These are phyloP conservation scores for Arthrinium puccinioides DNA, from an alignment of 2,329 filamentous ascomycete species.

Conservation along the genomic window DNA sequence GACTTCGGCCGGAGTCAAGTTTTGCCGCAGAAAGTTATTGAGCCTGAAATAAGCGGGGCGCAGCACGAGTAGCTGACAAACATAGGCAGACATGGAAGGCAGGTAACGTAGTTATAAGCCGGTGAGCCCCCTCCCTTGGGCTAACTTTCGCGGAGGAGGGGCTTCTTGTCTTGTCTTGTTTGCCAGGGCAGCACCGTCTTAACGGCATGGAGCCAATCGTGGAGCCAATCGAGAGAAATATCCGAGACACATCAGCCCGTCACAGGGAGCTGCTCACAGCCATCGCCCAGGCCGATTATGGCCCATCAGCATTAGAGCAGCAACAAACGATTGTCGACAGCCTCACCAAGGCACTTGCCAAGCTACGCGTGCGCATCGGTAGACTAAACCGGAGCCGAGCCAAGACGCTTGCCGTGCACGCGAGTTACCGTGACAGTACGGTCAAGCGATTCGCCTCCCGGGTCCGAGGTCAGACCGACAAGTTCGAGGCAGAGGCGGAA, in stretches of 20 bases:
- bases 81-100: no score
- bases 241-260: conserved; percentile 2
- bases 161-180: no score
- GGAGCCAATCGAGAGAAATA: no score
- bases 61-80: no score
- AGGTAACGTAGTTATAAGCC: no score
- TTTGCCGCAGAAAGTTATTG: no score
- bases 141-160: no score
- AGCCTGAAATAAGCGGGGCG: no score
- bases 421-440: conserved; percentile 3
- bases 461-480: background rate
- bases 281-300: background rate
- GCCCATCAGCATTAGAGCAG: background rate
- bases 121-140: no score
- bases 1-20: no score
- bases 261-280: background rate
- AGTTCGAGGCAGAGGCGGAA: background rate
- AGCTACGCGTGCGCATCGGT: background rate
- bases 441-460: conserved; percentile 3
- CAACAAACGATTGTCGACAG: background rate
- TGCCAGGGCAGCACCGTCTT: no score
- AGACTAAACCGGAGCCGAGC: conserved; percentile 2
- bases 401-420: conserved; percentile 1
- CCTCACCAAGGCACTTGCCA: background rate
- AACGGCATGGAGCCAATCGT: no score